These are phyloP conservation scores for Colletotrichum liaoningense DNA, from an alignment of 2,329 filamentous ascomycete genomes.

Conservation along the genomic window DNA sequence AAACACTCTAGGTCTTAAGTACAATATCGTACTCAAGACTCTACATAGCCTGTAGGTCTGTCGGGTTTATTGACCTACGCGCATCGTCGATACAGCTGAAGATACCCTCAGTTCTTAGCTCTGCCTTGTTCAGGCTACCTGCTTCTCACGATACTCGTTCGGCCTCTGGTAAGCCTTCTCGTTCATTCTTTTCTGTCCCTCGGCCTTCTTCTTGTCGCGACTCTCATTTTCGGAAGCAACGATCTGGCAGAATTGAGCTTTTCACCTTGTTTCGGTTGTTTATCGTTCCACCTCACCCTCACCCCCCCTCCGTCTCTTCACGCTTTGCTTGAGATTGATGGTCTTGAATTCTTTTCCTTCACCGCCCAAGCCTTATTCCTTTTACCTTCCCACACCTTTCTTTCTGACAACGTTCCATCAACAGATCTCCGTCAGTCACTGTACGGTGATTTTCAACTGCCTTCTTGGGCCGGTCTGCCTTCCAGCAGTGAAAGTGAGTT, in stretches of 20 bases:
- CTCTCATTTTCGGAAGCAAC: neutral
- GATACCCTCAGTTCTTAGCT: neutral
- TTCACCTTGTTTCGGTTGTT: neutral
- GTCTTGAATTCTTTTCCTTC: neutral
- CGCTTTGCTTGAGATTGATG: neutral
- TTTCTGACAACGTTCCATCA: neutral
- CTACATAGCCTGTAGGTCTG: neutral
- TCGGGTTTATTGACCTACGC: neutral
- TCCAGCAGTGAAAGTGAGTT: neutral
- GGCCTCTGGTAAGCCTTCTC: neutral
- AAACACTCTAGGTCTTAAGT: neutral
- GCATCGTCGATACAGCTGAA: neutral
- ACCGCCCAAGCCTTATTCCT: neutral
- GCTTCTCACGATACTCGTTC: neutral
- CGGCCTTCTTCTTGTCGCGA: neutral
- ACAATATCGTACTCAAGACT: neutral
- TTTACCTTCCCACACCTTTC: neutral
- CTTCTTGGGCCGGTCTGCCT: neutral
- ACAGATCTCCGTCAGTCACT: neutral
- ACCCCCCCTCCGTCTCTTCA: neutral
- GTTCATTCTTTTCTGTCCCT: neutral
- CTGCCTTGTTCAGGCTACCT: neutral
- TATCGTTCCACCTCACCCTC: neutral
- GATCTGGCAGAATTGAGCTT: neutral
- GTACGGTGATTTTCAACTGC: neutral